These are phyloP conservation scores for Pseudoscleropodium purum DNA, from an alignment of 225 moss, liverwort and hornwort genomes.

Conservation along the genomic window DNA sequence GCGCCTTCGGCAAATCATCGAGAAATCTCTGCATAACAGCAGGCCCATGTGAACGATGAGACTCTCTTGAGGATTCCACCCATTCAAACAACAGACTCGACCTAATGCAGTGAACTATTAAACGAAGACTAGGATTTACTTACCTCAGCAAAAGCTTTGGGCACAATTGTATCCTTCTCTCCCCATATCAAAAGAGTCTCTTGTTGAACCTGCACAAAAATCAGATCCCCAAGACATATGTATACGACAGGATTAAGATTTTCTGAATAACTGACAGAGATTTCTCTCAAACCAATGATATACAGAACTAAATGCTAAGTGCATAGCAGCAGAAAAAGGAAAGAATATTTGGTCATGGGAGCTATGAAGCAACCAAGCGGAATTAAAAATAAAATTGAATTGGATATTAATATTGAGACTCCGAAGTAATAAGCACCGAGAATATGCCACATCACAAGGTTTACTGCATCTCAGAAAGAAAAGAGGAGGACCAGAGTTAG, in stretches of 20 bases:
- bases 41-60: background rate
- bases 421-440: background rate
- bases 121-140: background rate
- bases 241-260: background rate
- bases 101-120: background rate
- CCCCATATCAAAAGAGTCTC: constrained; percentile 91
- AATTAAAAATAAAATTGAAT: background rate
- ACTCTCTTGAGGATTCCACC: background rate
- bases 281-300: background rate
- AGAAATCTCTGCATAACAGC: constrained; percentile 35
- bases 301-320: background rate
- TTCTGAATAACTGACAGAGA: background rate
- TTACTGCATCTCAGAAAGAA: background rate
- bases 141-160: constrained; percentile 72
- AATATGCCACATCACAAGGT: background rate
- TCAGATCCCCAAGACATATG: background rate
- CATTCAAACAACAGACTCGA: background rate
- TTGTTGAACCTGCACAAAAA: constrained; percentile 64
- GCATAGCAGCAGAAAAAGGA: background rate
- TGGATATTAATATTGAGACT: background rate
- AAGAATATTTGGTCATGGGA: background rate
- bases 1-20: constrained; percentile 33
- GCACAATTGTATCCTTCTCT: constrained; percentile 69
- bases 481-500: background rate
- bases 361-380: background rate